These are phyloP conservation scores for Selaginella tamariscina DNA, from an alignment of 75 land plant genomes.

Conservation along the genomic window DNA sequence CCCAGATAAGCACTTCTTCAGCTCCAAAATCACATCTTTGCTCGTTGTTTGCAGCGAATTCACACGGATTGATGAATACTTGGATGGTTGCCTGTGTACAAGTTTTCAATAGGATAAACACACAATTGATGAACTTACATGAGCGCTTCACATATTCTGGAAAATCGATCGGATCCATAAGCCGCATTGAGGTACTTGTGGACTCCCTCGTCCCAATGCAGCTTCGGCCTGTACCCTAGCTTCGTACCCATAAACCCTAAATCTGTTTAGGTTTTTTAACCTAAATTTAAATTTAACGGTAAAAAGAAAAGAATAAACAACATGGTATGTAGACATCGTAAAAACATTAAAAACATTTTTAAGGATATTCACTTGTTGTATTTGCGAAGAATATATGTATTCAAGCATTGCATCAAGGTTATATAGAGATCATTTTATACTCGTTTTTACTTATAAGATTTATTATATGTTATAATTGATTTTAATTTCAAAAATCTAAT, in stretches of 20 bases:
- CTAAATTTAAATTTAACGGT: too few relatives aligned
- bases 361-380: too few relatives aligned
- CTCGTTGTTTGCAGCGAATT: conserved; percentile 59
- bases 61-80: conserved; percentile 74
- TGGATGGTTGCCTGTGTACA: conserved; percentile 59
- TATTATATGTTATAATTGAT: too few relatives aligned
- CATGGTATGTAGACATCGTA: too few relatives aligned
- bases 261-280: too few relatives aligned
- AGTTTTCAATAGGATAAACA: neutral
- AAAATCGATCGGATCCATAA: neutral
- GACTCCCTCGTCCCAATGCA: neutral
- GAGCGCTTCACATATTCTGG: neutral
- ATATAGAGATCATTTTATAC: too few relatives aligned
- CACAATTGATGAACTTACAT: neutral
- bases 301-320: too few relatives aligned
- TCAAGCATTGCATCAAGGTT: too few relatives aligned
- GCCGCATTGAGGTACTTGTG: neutral
- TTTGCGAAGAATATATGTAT: too few relatives aligned
- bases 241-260: neutral
- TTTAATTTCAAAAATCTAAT: too few relatives aligned
- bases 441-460: too few relatives aligned
- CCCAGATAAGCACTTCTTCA: conserved; percentile 22
- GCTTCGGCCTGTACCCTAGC: neutral
- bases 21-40: conserved; percentile 44
- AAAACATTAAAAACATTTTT: too few relatives aligned